These are phyloP conservation scores for Mycena floridula DNA, from an alignment of 768 basidiomycete genomes.

Conservation along the genomic window DNA sequence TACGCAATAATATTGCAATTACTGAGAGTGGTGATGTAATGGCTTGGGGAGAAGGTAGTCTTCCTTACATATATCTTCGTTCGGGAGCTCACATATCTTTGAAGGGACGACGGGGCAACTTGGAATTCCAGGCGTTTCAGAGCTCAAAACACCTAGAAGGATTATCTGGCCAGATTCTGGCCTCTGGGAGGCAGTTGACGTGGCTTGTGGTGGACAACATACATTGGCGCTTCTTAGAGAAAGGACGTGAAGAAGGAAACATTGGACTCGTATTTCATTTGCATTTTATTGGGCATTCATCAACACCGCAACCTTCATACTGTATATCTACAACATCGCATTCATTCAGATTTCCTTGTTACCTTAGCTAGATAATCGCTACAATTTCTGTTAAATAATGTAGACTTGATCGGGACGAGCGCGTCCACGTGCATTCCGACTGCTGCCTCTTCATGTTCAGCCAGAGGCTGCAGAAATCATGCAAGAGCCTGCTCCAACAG, in stretches of 20 bases:
- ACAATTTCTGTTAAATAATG: background rate
- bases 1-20: slow-evolving; percentile 45
- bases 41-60: slow-evolving; percentile 45
- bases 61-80: no score
- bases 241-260: slow-evolving; percentile 23
- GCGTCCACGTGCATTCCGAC: no score
- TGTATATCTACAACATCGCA: no score
- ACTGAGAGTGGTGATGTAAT: slow-evolving; percentile 39
- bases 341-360: no score
- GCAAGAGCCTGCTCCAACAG: no score
- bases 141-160: slow-evolving; percentile 34
- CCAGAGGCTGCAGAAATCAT: no score
- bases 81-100: no score
- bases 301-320: slow-evolving; percentile 16
- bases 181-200: slow-evolving; percentile 33
- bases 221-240: slow-evolving; percentile 39
- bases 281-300: slow-evolving; percentile 9
- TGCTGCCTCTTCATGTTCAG: no score
- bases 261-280: slow-evolving; percentile 10
- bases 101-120: slow-evolving; percentile 45
- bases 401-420: background rate
- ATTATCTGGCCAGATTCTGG: slow-evolving; percentile 45
- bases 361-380: background rate
- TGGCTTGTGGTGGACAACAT: slow-evolving; percentile 48
- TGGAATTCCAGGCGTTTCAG: slow-evolving; percentile 33